Evolutionary conservation across 2,329 filamentous ascomycete species (phyloP), one percentile per base, ranked within the genome.

Genomic region (Tolypocladium inflatum): DNA sequence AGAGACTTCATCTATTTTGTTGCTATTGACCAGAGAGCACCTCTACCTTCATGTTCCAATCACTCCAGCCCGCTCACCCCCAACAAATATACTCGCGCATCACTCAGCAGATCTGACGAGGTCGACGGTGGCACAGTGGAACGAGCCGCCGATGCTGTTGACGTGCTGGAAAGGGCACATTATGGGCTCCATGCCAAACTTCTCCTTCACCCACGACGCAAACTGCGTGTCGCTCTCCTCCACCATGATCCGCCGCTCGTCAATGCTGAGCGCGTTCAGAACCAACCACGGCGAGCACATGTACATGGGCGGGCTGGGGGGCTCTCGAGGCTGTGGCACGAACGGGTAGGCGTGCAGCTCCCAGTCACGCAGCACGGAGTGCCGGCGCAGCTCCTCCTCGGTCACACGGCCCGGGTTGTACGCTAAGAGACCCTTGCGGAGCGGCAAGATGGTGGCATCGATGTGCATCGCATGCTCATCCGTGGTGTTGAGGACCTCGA

Each of bases 221-320:
- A 58, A 58, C 38, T 55, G 23, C 19, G 43, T 52, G 26, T 55
- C 57, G 35, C 42, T 53, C 37, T 39, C 57, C 45, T 58, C 57
- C 17, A 58, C 54, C 8, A 58, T 26, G 8, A 58, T 58, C 2
- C 54, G 45, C 38, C 33, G 26, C 53, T 55, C 53, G 45, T 58
- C 57, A 33, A 58, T 45, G 45, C 57, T 55, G 7, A 58, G 45
- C 9, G 57, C 57, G n/a, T 58, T 58, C 37, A 55, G 57, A 6
- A 58, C 57, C 53, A 55, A 9, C 53, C 57, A 58, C 1, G 54
- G 54, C 37, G 57, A 58, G 38, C 57, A 58, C 57, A 58, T 58
- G 37, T 55, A 58, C 37, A 58, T 51, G 1, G 54, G 57, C 45
- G 53, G 57, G 38, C 57, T 33, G 17, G 35, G 23, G 26, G n/a